Percentiles rank a stretch among this genome's conserved stretches.
phyloP scores from a whole-genome alignment of 116 monocot genomes.

The Phalaenopsis hybrid region DNA sequence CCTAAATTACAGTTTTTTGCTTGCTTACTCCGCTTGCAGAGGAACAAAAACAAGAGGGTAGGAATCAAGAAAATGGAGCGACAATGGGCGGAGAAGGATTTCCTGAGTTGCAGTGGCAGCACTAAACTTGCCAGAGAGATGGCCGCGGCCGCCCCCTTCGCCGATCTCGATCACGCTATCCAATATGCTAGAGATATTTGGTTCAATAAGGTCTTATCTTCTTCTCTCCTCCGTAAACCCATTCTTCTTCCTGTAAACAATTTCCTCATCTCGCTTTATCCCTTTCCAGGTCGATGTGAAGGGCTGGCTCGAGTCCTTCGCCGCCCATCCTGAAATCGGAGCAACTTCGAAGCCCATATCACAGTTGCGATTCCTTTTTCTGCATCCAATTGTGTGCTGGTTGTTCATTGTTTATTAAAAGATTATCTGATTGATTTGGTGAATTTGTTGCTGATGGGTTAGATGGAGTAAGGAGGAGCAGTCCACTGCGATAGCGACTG shows the following conservation, averaged over 20 bases:
- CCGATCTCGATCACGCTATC: slow-evolving; percentile 58
- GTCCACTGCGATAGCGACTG: slow-evolving; percentile 58
- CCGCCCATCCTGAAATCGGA: slow-evolving; percentile 84
- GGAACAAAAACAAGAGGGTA: not conserved
- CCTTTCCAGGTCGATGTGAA: slow-evolving; percentile 62
- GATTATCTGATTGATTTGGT: slow-evolving; percentile 6
- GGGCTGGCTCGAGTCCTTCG: slow-evolving; percentile 84
- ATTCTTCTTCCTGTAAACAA: not conserved
- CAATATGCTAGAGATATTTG: slow-evolving; percentile 55
- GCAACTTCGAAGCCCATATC: slow-evolving; percentile 45
- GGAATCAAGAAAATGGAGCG: slow-evolving; percentile 9
- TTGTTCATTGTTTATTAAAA: not conserved
- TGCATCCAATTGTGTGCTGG: not conserved
- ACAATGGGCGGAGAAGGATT: slow-evolving; percentile 37
- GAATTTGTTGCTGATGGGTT: slow-evolving; percentile 11
- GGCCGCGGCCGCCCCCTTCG: slow-evolving; percentile 58
- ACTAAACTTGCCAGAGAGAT: slow-evolving; percentile 52
- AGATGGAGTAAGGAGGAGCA: slow-evolving; percentile 93
- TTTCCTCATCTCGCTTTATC: not conserved
- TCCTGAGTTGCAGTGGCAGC: slow-evolving; percentile 60
- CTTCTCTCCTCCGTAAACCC: not conserved
- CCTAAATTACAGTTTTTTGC: too few relatives aligned
- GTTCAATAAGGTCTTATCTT: slow-evolving; percentile 46
- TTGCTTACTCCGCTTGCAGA: not conserved
- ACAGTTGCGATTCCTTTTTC: slow-evolving; percentile 28